phyloP scores from a whole-genome alignment of 2,329 filamentous ascomycete genomes.

The Colletotrichum musae region DNA sequence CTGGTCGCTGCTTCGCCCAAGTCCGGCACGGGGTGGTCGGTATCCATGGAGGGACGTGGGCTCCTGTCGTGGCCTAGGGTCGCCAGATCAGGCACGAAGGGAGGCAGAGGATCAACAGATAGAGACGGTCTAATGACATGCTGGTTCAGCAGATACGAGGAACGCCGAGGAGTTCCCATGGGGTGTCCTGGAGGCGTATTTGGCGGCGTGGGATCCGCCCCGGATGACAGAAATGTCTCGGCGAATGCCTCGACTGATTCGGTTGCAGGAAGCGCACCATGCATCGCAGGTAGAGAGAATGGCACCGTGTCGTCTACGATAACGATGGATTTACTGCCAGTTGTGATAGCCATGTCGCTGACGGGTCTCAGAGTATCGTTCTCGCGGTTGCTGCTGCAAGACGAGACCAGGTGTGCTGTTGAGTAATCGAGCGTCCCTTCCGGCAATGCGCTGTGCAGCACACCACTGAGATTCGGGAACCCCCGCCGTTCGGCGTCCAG shows the following conservation, averaged over 20 bases:
- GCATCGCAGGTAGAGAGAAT: slow-evolving; percentile 65
- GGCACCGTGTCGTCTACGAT: slow-evolving; percentile 81
- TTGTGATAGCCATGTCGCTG: slow-evolving; percentile 75
- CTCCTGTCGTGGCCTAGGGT: slow-evolving; percentile 51
- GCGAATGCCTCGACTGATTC: slow-evolving; percentile 68
- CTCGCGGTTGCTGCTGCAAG: slow-evolving; percentile 53
- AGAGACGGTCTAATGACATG: slow-evolving; percentile 55
- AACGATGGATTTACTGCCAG: slow-evolving; percentile 90
- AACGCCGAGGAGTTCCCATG: slow-evolving; percentile 65
- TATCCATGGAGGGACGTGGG: slow-evolving; percentile 50
- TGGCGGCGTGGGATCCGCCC: slow-evolving; percentile 71
- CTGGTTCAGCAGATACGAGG: slow-evolving; percentile 69
- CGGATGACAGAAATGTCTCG: slow-evolving; percentile 64
- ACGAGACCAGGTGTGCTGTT: slow-evolving; percentile 59
- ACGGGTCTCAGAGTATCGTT: slow-evolving; percentile 56
- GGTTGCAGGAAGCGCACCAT: slow-evolving; percentile 61
- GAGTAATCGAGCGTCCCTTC: slow-evolving; percentile 58
- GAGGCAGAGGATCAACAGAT: slow-evolving; percentile 59
- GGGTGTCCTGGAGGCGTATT: slow-evolving; percentile 69
- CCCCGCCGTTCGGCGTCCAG: slow-evolving; percentile 42
- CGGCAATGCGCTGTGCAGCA: slow-evolving; percentile 36
- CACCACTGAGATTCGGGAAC: slow-evolving; percentile 14
- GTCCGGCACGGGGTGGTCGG: slow-evolving; percentile 51
- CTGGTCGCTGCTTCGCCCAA: slow-evolving; percentile 44
- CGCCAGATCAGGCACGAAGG: slow-evolving; percentile 63